Base-by-base conservation (phyloP, 495 filamentous ascomycete species). In the Emericellopsis terricola region DNA sequence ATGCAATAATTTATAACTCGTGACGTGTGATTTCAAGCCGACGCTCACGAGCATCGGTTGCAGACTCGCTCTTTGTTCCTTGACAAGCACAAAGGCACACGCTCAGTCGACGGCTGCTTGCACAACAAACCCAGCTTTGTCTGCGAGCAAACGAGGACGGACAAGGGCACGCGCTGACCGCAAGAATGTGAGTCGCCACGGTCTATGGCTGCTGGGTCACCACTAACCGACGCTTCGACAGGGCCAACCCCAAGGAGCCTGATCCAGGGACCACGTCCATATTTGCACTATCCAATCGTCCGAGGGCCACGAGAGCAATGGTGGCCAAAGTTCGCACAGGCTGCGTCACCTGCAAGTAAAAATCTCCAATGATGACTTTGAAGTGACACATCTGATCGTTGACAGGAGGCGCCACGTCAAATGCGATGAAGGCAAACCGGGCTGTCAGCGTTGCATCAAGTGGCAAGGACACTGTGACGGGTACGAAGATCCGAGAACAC, bases 351-450 rank as follows among this genome's bases (percentile, higher is more conserved):
- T 66, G 62, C 58, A 53, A 58, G 60, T 60, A 38, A 26, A 31
- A 46, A 43, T 45, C 7, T 17, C 28, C 19, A n/a, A 24, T 8
- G 28, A n/a, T 29, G 16, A 19, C 23, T 19, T 8, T 19, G 13
- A 13, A 17, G 15, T 9, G 9, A 19, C 13, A 19, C 13, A 13
- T 10, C 13, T 9, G n/a, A n/a, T n/a, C n/a, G n/a, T n/a, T n/a
- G n/a, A n/a, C 19, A 47, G 41, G 51, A 53, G 55, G 19, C 59
- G 70, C 36, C 59, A 55, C 34, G 57, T 74, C 19, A 74, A 72
- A 41, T 74, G 69, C 37, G 69, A 67, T 29, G 65, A 74, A 39
- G 51, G 53, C 34, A 68, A 63, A 44, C 70, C 69, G 0, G 37
- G 34, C 4, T 56, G 49, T 30, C 38, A 42, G 17, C 41, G 50